These are phyloP conservation scores for Pseudozyma flocculosa DNA, from an alignment of 1,284 basidiomycete species.

Conservation along the genomic window DNA sequence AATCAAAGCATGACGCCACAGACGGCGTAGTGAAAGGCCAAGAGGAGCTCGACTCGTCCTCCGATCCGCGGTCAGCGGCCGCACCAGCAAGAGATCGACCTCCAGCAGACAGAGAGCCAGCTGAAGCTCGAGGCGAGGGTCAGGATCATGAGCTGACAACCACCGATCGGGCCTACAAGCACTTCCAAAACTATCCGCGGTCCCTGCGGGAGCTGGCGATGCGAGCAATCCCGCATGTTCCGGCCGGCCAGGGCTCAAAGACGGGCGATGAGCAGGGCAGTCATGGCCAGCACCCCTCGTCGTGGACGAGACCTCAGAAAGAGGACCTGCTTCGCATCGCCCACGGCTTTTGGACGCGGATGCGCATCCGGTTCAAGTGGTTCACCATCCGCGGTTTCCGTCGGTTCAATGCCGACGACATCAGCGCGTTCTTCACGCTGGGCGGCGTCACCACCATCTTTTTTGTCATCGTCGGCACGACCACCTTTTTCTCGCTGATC, in stretches of 20 bases:
- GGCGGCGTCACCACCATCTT: conserved; percentile 76
- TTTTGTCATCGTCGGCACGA: conserved; percentile 92
- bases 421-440: conserved; percentile 93
- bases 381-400: conserved; percentile 93
- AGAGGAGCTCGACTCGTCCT: too few species aligned
- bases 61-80: too few species aligned
- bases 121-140: too few species aligned
- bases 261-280: conserved; percentile 13
- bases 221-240: conserved; percentile 30
- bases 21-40: too few species aligned
- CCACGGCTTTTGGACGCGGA: conserved; percentile 82
- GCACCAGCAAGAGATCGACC: too few species aligned
- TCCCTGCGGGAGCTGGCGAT: conserved; percentile 47
- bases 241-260: not conserved
- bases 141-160: conserved; percentile 10
- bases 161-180: conserved; percentile 26
- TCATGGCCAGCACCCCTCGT: conserved; percentile 8
- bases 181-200: conserved; percentile 51
- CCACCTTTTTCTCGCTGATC: conserved; percentile 91
- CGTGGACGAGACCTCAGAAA: conserved; percentile 38
- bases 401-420: conserved; percentile 93
- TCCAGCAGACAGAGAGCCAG: too few species aligned
- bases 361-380: conserved; percentile 95
- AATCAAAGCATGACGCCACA: too few species aligned
- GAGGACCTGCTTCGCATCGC: conserved; percentile 80